Conservation (phyloP, 2,329 filamentous ascomycete species). For the Aspergillus aculeatus region DNA sequence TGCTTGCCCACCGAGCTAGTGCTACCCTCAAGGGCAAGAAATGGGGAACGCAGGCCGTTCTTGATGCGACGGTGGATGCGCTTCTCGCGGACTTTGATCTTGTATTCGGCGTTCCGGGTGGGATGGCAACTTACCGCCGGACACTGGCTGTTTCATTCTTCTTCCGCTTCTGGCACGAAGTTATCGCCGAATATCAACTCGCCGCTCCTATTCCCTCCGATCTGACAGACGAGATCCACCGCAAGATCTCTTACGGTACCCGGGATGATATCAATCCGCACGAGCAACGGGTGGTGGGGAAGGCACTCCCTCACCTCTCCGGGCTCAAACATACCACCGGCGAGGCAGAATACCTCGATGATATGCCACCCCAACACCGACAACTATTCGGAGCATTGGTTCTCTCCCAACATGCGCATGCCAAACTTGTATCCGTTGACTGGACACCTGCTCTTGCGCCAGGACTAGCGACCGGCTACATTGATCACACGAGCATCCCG, state of each 20-base stretch:
- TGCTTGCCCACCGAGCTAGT: slow-evolving; percentile 69
- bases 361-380: slow-evolving; percentile 75
- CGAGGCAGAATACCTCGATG: slow-evolving; percentile 85
- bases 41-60: slow-evolving; percentile 69
- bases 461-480: slow-evolving; percentile 72
- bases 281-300: slow-evolving; percentile 73
- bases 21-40: slow-evolving; percentile 68
- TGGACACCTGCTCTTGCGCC: slow-evolving; percentile 68
- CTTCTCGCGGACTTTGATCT: slow-evolving; percentile 77
- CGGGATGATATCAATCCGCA: slow-evolving; percentile 68
- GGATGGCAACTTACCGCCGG: slow-evolving; percentile 86
- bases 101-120: slow-evolving; percentile 79
- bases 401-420: slow-evolving; percentile 76
- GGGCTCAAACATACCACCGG: slow-evolving; percentile 84
- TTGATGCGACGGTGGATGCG: slow-evolving; percentile 77
- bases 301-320: slow-evolving; percentile 75
- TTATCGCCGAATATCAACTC: slow-evolving; percentile 60
- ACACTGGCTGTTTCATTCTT: slow-evolving; percentile 82
- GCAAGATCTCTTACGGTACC: slow-evolving; percentile 71
- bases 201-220: slow-evolving; percentile 59
- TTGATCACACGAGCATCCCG: slow-evolving; percentile 74
- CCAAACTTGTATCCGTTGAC: slow-evolving; percentile 74
- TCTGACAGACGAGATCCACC: slow-evolving; percentile 72
- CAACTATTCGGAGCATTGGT: slow-evolving; percentile 80
- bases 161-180: slow-evolving; percentile 88